Conservation (phyloP, 164 flowering plant genomes). For the Magnolia kwangsiensis region DNA sequence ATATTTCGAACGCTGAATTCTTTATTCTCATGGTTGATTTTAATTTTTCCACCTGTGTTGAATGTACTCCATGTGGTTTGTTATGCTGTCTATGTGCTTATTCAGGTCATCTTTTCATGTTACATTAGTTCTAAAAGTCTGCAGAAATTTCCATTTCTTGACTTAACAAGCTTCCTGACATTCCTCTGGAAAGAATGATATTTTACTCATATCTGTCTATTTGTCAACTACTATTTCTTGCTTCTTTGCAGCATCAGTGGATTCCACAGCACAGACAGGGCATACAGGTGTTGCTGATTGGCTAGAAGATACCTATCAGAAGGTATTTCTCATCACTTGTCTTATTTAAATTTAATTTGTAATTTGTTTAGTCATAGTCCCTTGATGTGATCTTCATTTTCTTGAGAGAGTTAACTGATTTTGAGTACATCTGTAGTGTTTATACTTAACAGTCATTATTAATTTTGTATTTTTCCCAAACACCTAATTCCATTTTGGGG, state of each 20-base stretch:
- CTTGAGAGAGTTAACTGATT: neutral
- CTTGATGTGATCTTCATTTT: neutral
- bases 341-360: too few relatives aligned
- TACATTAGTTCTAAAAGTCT: neutral
- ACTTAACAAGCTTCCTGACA: neutral
- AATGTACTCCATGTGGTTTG: neutral
- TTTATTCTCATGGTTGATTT: neutral
- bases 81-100: neutral
- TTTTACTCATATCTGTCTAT: neutral
- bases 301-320: constrained; percentile 80
- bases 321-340: constrained; percentile 36
- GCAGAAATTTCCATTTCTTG: neutral
- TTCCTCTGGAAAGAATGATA: neutral
- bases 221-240: neutral
- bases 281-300: constrained; percentile 53
- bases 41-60: too few relatives aligned
- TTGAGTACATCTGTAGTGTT: neutral
- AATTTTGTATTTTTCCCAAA: neutral
- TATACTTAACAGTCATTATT: too few relatives aligned
- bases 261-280: constrained; percentile 62
- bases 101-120: neutral
- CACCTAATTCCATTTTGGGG: neutral
- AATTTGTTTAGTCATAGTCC: neutral
- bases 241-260: constrained; percentile 55
- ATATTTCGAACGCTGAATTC: neutral